Evolutionary conservation across 1,284 basidiomycete species (phyloP), one percentile per base, ranked within the genome.

Genomic region (Cutaneotrichosporon cyanovorans): DNA sequence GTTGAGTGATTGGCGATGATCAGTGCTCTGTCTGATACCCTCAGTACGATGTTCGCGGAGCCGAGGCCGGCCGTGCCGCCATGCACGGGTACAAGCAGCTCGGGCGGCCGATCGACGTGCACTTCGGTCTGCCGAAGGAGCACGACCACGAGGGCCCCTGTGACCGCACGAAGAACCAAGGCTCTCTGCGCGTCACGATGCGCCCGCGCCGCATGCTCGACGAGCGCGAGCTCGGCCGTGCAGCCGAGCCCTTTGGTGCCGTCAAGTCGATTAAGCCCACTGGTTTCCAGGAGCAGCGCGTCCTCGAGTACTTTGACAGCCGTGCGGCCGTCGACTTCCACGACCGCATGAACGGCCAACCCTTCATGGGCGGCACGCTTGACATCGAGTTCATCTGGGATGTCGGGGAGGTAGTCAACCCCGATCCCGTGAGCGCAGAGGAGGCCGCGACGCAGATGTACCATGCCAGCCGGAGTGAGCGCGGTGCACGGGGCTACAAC

Each of bases 31-130:
- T 20, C 30, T 48, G 15, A 44, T 31, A 1, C n/a, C n/a, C n/a
- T 46, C 61, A 95, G 90, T 96, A 76, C 67, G 93, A 97, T 69
- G 72, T 93, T 16, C 81, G 93, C 51, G 85, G 88, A 36, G 91
- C 93, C 34, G 87, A 93, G 71, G 78, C 83, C 58, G 92, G 91
- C 7, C 78, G 89, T 66, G 87, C 91, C 47, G 80, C 82, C 31
- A 74, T 96, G 50, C 90, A 93, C 73, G 85, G 85, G 14, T 84
- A 81, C 33, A 80, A 85, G 65, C 83, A 95, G 40, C 83, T 81
- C 53, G 84, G 85, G 10, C 78, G 91, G 28, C 60, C 93, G 85
- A 93, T 97, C 67, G 93, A 98, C 74, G 92, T 98, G 0, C 93
- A 98, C 69, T 98, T 91, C 73, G 92, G 88, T 22, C 74, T 98